Evolutionary conservation across 163 green algal genomes (phyloP).

Genomic region (Trebouxia gelatinosa): DNA sequence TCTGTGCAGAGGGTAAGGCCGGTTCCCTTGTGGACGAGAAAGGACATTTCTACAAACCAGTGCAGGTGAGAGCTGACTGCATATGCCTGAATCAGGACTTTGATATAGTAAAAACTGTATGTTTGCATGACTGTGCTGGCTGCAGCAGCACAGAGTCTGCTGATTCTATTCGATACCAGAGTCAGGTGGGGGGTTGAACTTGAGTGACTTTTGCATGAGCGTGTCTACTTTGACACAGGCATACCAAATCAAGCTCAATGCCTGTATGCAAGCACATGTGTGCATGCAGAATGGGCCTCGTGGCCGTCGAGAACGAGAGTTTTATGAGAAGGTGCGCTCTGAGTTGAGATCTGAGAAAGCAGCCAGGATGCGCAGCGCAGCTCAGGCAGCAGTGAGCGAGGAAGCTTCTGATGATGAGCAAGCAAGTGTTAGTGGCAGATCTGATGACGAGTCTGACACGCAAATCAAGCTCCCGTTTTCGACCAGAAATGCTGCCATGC

Average conservation of each 20-base stretch:
- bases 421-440: conserved; percentile 11
- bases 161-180: too few species aligned
- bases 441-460: conserved; percentile 15
- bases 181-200: too few species aligned
- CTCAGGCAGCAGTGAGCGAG: neutral
- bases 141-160: too few species aligned
- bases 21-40: conserved; percentile 56
- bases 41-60: conserved; percentile 67
- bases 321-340: conserved; percentile 44
- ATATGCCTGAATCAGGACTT: too few species aligned
- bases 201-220: too few species aligned
- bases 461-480: conserved; percentile 40
- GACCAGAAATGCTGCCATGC: conserved; percentile 52
- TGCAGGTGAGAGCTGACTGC: conserved; percentile 51
- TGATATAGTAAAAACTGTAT: too few species aligned
- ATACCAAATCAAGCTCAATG: too few species aligned
- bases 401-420: conserved; percentile 14
- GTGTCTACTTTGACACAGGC: too few species aligned
- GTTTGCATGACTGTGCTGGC: too few species aligned
- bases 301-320: conserved; percentile 49
- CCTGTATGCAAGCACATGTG: too few species aligned
- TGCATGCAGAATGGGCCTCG: conserved; percentile 49
- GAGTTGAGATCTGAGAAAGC: conserved; percentile 9
- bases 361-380: neutral
- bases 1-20: conserved; percentile 60